phyloP scores from a whole-genome alignment of 805 yeast genomes.

The Lipomyces starkeyi region DNA sequence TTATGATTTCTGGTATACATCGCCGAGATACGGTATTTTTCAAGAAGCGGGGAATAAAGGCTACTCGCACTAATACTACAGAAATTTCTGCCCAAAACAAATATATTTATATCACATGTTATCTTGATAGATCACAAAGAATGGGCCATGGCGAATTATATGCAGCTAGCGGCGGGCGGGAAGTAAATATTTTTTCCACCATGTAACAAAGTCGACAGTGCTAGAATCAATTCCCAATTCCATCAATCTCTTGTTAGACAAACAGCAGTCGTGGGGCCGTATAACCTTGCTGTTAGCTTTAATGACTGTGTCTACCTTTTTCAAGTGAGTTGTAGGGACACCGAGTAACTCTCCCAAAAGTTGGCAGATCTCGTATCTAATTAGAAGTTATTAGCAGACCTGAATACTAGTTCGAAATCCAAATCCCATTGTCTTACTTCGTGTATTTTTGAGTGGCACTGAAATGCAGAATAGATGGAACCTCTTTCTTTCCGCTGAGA shows the following conservation, averaged over 20 bases:
- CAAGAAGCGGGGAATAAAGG: background rate
- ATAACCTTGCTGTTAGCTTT: background rate
- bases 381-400: background rate
- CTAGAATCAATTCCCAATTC: slow-evolving; percentile 28
- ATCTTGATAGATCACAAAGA: too few species aligned
- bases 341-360: slow-evolving; percentile 33
- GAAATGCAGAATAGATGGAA: slow-evolving; percentile 31
- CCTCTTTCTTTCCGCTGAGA: background rate
- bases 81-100: background rate
- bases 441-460: slow-evolving; percentile 29
- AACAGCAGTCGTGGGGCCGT: slow-evolving; percentile 28
- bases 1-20: background rate
- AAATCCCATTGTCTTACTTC: slow-evolving; percentile 23
- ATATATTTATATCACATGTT: too few species aligned
- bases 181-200: slow-evolving; percentile 34
- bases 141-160: background rate
- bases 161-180: slow-evolving; percentile 20
- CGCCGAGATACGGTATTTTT: background rate
- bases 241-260: slow-evolving; percentile 24
- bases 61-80: background rate
- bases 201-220: slow-evolving; percentile 29
- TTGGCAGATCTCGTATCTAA: slow-evolving; percentile 31
- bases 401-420: background rate
- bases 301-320: slow-evolving; percentile 11
- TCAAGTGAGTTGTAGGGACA: slow-evolving; percentile 27